Evolutionary conservation across 352 stramenopile species (phyloP).

Genomic region (Phytopythium montanum): DNA sequence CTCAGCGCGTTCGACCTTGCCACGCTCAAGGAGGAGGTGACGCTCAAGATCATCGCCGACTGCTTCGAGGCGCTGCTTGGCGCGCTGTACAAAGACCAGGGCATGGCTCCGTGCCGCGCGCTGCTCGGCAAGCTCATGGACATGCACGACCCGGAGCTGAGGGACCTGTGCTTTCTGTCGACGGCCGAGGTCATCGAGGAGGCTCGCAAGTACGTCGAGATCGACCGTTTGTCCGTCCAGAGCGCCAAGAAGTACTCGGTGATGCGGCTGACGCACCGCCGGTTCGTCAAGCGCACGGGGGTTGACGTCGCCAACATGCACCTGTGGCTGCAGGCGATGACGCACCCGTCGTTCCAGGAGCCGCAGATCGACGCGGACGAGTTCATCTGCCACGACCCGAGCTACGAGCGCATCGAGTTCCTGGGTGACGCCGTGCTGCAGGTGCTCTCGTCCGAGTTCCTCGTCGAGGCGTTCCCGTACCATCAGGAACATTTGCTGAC

Average conservation of each 20-base stretch:
- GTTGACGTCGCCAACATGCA: slow-evolving; percentile 63
- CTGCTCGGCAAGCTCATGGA: slow-evolving; percentile 61
- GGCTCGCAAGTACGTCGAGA: slow-evolving; percentile 42
- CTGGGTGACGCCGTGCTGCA: slow-evolving; percentile 82
- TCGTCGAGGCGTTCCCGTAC: slow-evolving; percentile 77
- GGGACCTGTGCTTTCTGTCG: slow-evolving; percentile 56
- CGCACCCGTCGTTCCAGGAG: slow-evolving; percentile 71
- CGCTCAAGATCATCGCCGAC: slow-evolving; percentile 76
- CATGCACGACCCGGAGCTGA: slow-evolving; percentile 47
- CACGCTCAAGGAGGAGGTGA: slow-evolving; percentile 46
- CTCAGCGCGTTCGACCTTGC: slow-evolving; percentile 66
- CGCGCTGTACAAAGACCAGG: slow-evolving; percentile 80
- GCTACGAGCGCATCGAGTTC: slow-evolving; percentile 85
- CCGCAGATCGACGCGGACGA: slow-evolving; percentile 65
- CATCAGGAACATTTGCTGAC: slow-evolving; percentile 81
- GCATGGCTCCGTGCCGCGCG: slow-evolving; percentile 58
- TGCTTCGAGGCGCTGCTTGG: slow-evolving; percentile 81
- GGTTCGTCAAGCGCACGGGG: slow-evolving; percentile 44
- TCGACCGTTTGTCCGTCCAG: slow-evolving; percentile 51
- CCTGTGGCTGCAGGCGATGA: slow-evolving; percentile 77
- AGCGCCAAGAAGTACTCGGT: slow-evolving; percentile 42
- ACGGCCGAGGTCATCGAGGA: slow-evolving; percentile 44
- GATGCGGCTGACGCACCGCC: slow-evolving; percentile 39
- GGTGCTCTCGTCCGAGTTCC: slow-evolving; percentile 71
- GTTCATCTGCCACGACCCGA: slow-evolving; percentile 65